phyloP scores from a whole-genome alignment of 2,329 filamentous ascomycete genomes.

The Phyllosticta citrichinensis region DNA sequence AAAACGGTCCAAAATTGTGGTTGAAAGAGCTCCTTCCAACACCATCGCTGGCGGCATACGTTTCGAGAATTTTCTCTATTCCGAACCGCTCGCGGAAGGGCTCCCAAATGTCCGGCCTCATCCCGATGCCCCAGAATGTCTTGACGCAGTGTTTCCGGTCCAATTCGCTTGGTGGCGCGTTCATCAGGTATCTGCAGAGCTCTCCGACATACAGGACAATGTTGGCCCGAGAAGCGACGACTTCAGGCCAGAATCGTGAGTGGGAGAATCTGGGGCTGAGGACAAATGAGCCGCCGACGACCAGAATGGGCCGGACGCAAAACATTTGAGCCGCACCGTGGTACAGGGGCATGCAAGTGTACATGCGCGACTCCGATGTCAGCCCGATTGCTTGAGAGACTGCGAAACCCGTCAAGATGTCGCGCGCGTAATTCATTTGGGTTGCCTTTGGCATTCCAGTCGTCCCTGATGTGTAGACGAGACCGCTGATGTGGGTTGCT shows the following conservation, averaged over 20 bases:
- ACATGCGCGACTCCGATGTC: conserved; percentile 51
- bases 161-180: conserved; percentile 50
- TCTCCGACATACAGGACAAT: conserved; percentile 71
- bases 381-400: conserved; percentile 29
- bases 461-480: conserved; percentile 34
- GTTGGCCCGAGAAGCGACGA: conserved; percentile 57
- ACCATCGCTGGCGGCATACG: conserved; percentile 70
- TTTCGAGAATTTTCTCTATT: conserved; percentile 55
- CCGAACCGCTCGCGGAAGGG: conserved; percentile 55
- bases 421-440: conserved; percentile 34
- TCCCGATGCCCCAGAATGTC: conserved; percentile 55
- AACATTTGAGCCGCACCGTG: conserved; percentile 55
- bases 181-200: conserved; percentile 62
- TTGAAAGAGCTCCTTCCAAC: conserved; percentile 31
- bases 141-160: conserved; percentile 50
- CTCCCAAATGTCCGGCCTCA: conserved; percentile 59
- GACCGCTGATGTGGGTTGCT: conserved; percentile 46
- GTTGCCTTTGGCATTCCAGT: conserved; percentile 64
- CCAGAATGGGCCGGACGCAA: conserved; percentile 44
- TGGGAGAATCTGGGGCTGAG: conserved; percentile 61
- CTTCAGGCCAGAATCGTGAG: conserved; percentile 62
- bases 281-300: conserved; percentile 48
- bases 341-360: conserved; percentile 69
- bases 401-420: conserved; percentile 28
- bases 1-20: conserved; percentile 24